Conservation (phyloP, 2,329 filamentous ascomycete species). For the Penicillium decumbens region DNA sequence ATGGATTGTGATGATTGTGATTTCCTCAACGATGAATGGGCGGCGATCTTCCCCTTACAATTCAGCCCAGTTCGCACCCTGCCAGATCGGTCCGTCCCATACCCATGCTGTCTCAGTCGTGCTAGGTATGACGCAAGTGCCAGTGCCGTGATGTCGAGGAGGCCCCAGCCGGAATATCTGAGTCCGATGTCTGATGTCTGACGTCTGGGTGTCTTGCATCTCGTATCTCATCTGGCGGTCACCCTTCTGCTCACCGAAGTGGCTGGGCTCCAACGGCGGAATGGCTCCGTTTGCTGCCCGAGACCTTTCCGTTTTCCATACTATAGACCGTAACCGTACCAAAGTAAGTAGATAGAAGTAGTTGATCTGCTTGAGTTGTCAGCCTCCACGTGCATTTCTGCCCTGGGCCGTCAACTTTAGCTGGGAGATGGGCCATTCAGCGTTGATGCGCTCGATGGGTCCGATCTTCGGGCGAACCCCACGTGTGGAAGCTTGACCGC, state of each 20-base stretch:
- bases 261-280: background rate
- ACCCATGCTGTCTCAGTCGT: background rate
- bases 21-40: background rate
- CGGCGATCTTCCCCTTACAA: constrained; percentile 1
- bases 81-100: background rate
- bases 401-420: constrained; percentile 7
- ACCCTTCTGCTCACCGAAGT: background rate
- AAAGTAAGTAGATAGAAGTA: background rate
- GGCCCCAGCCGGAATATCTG: background rate
- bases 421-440: constrained; percentile 11
- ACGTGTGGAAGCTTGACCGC: constrained; percentile 31
- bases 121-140: constrained; percentile 3
- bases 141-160: background rate
- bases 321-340: background rate
- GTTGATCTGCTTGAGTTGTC: background rate
- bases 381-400: constrained; percentile 8
- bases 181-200: background rate
- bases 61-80: background rate
- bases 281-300: background rate
- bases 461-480: constrained; percentile 25
- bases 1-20: background rate
- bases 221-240: background rate
- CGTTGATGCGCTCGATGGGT: constrained; percentile 9
- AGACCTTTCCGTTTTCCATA: background rate
- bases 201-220: too few relatives aligned